A percentile compares a stretch with the other conserved stretches of the same genome.
These are phyloP conservation scores for Neofusicoccum ribis DNA, from an alignment of 2,329 filamentous ascomycete species.

Conservation along the genomic window DNA sequence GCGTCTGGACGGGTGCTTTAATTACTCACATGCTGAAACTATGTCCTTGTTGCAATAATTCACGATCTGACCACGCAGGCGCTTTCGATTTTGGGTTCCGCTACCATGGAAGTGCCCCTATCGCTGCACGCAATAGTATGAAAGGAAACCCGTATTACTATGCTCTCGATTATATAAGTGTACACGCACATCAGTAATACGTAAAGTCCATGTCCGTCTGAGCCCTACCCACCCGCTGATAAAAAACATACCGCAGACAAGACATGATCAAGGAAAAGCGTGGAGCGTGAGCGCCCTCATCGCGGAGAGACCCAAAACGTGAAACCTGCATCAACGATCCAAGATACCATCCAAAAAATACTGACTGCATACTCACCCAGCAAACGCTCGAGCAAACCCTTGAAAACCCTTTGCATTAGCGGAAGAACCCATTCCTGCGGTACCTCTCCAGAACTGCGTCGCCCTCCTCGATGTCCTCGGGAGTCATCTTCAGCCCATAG, in stretches of 20 bases:
- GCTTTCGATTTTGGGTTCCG: too few species aligned
- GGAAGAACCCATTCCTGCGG: conserved; percentile 1
- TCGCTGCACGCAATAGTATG: too few species aligned
- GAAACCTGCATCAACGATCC: background rate
- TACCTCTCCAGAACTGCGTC: background rate
- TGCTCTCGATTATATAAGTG: background rate
- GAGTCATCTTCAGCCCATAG: conserved; percentile 13
- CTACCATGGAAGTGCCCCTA: too few species aligned
- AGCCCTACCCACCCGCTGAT: background rate
- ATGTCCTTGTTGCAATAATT: too few species aligned
- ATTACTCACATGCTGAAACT: too few species aligned
- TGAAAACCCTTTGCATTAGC: background rate
- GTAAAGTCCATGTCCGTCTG: background rate
- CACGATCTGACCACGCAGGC: too few species aligned
- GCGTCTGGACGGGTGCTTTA: too few species aligned
- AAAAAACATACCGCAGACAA: background rate
- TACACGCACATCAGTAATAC: conserved; percentile 7
- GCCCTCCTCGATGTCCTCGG: conserved; percentile 10
- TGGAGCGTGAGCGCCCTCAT: background rate
- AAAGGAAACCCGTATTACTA: background rate
- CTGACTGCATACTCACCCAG: background rate
- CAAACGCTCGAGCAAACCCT: too few species aligned
- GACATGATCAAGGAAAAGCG: background rate
- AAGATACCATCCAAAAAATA: background rate
- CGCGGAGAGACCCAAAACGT: background rate